Base-by-base conservation (phyloP, 2,329 filamentous ascomycete genomes). In the Apiospora arundinis region DNA sequence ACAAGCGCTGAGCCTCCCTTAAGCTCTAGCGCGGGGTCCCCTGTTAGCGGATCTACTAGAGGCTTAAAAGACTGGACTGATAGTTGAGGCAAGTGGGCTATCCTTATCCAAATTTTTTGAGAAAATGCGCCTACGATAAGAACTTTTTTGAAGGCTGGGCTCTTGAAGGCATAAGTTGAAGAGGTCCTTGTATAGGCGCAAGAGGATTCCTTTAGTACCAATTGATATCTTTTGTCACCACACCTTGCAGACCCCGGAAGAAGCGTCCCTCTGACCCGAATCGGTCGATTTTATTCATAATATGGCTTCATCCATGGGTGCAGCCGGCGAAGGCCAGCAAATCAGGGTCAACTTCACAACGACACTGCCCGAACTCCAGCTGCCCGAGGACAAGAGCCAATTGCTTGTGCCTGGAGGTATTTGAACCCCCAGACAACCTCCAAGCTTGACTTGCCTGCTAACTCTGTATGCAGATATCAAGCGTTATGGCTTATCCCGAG, bases 291-390 rank as follows among this genome's bases (percentile, higher is more conserved):
- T 40, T 63, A 21, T 40, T 32, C 18, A n/a, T 6, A 40, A 67
- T 16, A 67, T 67, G 65, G 65, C 40, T 46, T 63, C 56, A 63
- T 63, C 56, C 70, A 70, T 74, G 3, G 46, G 77, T 32, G 74
- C 56, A 44, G 70, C 73, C 71, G 75, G 77, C 74, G 79, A 79
- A 71, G 70, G 77, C 70, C 77, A 78, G 66, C 90, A 92, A 81
- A 86, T 92, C 73, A 91, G 90, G 82, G 90, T 93, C 73, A 85
- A 90, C 81, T 92, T 93, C 82, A 91, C 88, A 72, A 92, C 91
- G 65, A 87, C 85, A 70, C 88, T 91, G 73, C 81, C 86, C 70
- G 89, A 91, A 74, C 83, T 92, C 70, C 85, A 91, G 78, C 84
- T 92, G 65, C 88, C 89, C 70, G 90, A 92, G 75, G 85, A 84